phyloP scores from a whole-genome alignment of 345 rosid genomes.

The Noccaea caerulescens region DNA sequence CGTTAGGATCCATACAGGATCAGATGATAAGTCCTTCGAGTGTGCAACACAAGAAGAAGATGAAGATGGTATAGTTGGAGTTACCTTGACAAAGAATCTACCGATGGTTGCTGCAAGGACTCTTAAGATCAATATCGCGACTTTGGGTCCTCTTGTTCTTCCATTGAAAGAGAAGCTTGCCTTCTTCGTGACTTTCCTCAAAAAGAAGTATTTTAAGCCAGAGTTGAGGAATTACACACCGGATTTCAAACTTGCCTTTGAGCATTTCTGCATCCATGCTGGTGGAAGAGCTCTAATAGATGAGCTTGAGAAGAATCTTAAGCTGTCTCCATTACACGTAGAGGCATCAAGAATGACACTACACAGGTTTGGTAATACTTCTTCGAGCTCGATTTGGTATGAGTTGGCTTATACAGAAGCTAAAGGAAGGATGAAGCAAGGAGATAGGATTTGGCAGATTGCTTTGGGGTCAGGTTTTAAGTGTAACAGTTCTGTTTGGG shows the following conservation, averaged over 20 bases:
- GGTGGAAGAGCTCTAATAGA: slow-evolving; percentile 73
- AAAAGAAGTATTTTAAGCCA: slow-evolving; percentile 53
- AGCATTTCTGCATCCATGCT: slow-evolving; percentile 76
- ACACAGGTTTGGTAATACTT: slow-evolving; percentile 75
- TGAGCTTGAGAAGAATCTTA: slow-evolving; percentile 63
- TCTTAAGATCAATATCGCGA: slow-evolving; percentile 61
- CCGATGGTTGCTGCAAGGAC: slow-evolving; percentile 67
- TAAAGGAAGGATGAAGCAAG: slow-evolving; percentile 66
- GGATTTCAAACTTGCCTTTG: slow-evolving; percentile 70
- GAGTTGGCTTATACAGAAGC: slow-evolving; percentile 70
- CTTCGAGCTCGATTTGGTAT: slow-evolving; percentile 74
- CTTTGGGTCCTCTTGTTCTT: slow-evolving; percentile 67
- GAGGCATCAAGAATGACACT: slow-evolving; percentile 84
- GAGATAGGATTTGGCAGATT: slow-evolving; percentile 75
- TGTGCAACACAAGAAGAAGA: slow-evolving; percentile 68
- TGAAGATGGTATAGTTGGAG: slow-evolving; percentile 49
- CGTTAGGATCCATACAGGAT: slow-evolving; percentile 63
- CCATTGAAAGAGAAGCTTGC: slow-evolving; percentile 65
- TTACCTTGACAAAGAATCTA: slow-evolving; percentile 66
- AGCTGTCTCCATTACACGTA: slow-evolving; percentile 57
- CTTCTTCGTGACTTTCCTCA: slow-evolving; percentile 50
- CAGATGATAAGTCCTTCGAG: slow-evolving; percentile 56
- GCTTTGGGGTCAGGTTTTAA: slow-evolving; percentile 80
- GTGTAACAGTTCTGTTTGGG: slow-evolving; percentile 72
- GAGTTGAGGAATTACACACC: slow-evolving; percentile 58